Evolutionary conservation across 148 eudicot species (phyloP), one percentile per base, ranked within the genome.

Genomic region (Rhododendron molle): DNA sequence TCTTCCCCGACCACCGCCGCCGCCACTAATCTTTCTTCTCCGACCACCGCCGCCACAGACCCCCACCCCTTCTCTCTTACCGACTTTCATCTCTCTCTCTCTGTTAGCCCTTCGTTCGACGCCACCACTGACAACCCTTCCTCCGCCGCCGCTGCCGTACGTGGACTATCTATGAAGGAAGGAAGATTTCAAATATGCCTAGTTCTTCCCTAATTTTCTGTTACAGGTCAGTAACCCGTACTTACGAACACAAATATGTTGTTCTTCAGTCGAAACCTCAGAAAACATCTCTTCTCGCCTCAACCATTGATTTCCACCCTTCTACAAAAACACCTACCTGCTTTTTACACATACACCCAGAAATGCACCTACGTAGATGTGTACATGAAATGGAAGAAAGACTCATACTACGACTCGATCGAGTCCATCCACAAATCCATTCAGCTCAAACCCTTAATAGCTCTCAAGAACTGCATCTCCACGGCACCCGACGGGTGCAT

Each of bases 351-450:
- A 16, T 15, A 34, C 26, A 36, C n/a, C 47, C 78, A 74, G 47
- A 74, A 74, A 38, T 20, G 78, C 47, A 36, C n/a, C 23, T 74
- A 74, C 21, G 78, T 74, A 7, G 46, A 74, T 38, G 78, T 74
- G 78, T 74, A 74, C 78, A 74, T 74, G 78, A 74, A 74, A 34
- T 74, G 47, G 78, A 74, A 74, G 47, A 74, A 74, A 74, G 78
- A 74, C n/a, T 38, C 78, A 1, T 74, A 74, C 46, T 74, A 18
- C n/a, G 78, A 74, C 78, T 74, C 78, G 7, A 38, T 74, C 18
- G 78, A 74, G 47, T 74, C 26, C 46, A 36, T 78, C 81, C 30
- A 78, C 81, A 46, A 46, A 46, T 74, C 78, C 47, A 74, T 74
- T 8, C 46, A 18, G 40, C 78, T 74, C 47, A 74, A 74, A 74